phyloP scores from a whole-genome alignment of 2,329 filamentous ascomycete species.

The Sporothrix phasma region DNA sequence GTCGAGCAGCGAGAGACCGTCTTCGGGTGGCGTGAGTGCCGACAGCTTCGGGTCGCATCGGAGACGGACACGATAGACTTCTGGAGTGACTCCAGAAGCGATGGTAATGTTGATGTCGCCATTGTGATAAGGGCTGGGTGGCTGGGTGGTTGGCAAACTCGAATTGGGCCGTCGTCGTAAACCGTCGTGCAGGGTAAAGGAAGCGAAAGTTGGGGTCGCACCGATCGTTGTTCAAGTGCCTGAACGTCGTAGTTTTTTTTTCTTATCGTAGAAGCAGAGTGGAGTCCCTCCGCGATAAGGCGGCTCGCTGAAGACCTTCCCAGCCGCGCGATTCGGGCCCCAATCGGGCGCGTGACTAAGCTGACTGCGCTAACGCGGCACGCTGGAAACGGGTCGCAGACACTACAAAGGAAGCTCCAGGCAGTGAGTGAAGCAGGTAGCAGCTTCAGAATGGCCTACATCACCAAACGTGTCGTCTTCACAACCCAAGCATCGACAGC shows the following conservation, averaged over 20 bases:
- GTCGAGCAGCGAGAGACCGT: constrained; percentile 90
- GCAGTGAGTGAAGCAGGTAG: constrained; percentile 1
- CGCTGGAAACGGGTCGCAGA: background rate
- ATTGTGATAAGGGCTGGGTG: constrained; percentile 16
- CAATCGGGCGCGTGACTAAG: background rate
- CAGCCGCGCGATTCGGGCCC: background rate
- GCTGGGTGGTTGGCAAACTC: background rate
- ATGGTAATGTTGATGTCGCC: constrained; percentile 27
- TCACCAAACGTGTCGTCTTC: constrained; percentile 3
- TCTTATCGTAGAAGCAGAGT: constrained; percentile 9
- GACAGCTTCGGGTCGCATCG: constrained; percentile 53
- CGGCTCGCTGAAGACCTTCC: background rate
- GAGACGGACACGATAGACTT: constrained; percentile 53
- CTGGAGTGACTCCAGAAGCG: constrained; percentile 46
- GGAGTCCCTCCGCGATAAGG: constrained; percentile 8
- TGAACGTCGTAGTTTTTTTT: constrained; percentile 17
- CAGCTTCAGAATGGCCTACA: constrained; percentile 1
- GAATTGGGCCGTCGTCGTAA: background rate
- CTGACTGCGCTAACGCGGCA: background rate
- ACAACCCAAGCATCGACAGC: background rate
- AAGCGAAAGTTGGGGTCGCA: background rate
- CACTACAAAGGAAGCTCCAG: background rate
- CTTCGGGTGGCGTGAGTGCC: constrained; percentile 60
- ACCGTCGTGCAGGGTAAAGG: background rate
- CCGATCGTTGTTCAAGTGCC: background rate